Evolutionary conservation across 371 early-diverging fungal genomes (phyloP), one percentile per base, ranked within the genome.

Genomic region (Mortierella sp.): DNA sequence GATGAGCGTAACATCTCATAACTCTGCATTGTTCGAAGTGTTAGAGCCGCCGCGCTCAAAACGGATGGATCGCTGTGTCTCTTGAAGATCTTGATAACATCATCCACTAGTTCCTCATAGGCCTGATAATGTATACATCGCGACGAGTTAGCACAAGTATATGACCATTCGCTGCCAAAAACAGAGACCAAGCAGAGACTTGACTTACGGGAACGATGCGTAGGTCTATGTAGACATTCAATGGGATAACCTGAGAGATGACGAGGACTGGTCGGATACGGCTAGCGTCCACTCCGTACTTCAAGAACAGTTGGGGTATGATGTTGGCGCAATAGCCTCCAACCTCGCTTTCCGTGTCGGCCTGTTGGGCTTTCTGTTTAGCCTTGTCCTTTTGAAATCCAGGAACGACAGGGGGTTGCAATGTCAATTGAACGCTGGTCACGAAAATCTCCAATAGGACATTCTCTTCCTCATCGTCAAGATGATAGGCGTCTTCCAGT

Each of bases 381-480:
- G 72, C 69, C 55, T 81, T 82, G 34, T 71, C 61, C 55, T 62
- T 79, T n/a, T 54, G 45, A 50, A 63, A 67, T 22, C 74, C 83
- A 39, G 67, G 65, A 0, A 57, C 25, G 1, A 53, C 67, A 31
- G 74, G 68, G 13, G 74, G 74, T 13, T 51, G 19, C 21, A 86
- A 59, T 0, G 77, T 79, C 34, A 83, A 51, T 17, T 82, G 71
- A 8, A 89, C 49, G 48, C 82, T 83, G 3, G 78, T 77, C 2
- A 80, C 79, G 63, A 85, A 74, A 17, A 88, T 81, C 57, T 86
- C 82, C 28, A 91, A 59, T 17, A 92, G 80, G 3, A 84, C 71
- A 7, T 85, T 79, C 57, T 93, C 92, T 63, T 92, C 88, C 6
- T 87, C 82, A 2, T 87, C 85, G 2, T 84, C 81, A 12, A 93